phyloP scores from a whole-genome alignment of 164 flowering plant species.

The Stephania cephalantha region DNA sequence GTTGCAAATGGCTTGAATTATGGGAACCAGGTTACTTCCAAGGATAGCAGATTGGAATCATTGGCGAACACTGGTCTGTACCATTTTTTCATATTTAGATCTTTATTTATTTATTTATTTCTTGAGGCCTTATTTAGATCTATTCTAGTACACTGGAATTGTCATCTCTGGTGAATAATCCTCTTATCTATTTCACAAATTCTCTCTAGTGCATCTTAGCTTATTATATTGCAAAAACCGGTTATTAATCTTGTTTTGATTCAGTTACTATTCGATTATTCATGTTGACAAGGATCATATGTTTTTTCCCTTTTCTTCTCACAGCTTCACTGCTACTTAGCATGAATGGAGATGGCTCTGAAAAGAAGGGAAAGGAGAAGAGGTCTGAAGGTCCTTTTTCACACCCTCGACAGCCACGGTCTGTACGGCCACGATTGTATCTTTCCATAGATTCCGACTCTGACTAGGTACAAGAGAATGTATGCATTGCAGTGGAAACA shows the following conservation, averaged over 20 bases:
- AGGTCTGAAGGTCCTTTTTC: constrained; percentile 66
- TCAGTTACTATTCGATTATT: background rate
- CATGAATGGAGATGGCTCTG: constrained; percentile 51
- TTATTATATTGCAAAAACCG: no score
- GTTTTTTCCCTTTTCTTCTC: constrained; percentile 8
- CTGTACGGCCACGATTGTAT: constrained; percentile 61
- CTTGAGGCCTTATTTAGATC: no score
- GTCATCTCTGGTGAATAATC: no score
- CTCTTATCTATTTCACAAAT: no score
- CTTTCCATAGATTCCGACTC: constrained; percentile 82
- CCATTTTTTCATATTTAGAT: no score
- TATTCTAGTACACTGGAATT: no score
- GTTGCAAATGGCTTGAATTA: constrained; percentile 37
- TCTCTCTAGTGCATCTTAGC: no score
- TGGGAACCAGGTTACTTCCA: constrained; percentile 36
- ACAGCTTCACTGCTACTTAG: constrained; percentile 80
- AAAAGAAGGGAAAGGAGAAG: constrained; percentile 34
- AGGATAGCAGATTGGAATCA: constrained; percentile 48
- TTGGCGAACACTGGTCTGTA: constrained; percentile 50
- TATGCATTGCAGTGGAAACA: background rate
- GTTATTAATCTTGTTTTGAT: background rate
- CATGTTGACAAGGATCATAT: background rate
- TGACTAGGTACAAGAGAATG: constrained; percentile 30
- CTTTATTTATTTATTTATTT: no score
- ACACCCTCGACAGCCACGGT: constrained; percentile 76